These are phyloP conservation scores for Aeschynomene evenia DNA, from an alignment of 306 rosid genomes.

Conservation along the genomic window DNA sequence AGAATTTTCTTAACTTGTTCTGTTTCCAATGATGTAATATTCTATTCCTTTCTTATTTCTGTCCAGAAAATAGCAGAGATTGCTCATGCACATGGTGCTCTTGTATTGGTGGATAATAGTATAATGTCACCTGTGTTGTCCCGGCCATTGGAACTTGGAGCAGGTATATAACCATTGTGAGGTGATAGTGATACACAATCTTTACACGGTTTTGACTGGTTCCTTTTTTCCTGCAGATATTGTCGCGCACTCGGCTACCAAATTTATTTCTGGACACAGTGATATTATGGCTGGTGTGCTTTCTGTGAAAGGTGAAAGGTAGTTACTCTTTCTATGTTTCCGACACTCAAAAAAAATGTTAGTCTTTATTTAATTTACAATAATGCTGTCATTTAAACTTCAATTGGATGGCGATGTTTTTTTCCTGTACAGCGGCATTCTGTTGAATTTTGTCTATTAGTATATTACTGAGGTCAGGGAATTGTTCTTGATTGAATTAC, in stretches of 20 bases:
- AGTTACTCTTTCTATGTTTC: conserved; percentile 31
- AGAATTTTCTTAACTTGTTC: neutral
- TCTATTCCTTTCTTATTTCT: conserved; percentile 9
- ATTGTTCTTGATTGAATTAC: neutral
- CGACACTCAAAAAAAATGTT: conserved; percentile 3
- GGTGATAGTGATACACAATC: neutral
- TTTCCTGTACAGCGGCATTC: neutral
- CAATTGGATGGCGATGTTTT: neutral
- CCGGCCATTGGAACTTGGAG: conserved; percentile 86
- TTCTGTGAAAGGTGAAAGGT: conserved; percentile 86
- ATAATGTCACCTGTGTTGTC: conserved; percentile 95
- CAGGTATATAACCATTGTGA: conserved; percentile 65
- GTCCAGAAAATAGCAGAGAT: conserved; percentile 75
- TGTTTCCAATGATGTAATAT: conserved; percentile 7
- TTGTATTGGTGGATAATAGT: conserved; percentile 85
- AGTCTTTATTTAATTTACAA: conserved; percentile 1
- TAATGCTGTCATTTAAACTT: neutral
- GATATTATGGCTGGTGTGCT: conserved; percentile 96
- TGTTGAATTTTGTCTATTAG: neutral
- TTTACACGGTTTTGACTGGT: neutral
- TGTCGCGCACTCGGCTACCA: conserved; percentile 95
- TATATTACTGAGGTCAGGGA: neutral
- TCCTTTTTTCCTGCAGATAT: conserved; percentile 55
- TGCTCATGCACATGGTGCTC: conserved; percentile 79
- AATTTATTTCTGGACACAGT: conserved; percentile 89